These are phyloP conservation scores for Cryoendolithus antarcticus DNA, from an alignment of 2,329 filamentous ascomycete genomes.

Conservation along the genomic window DNA sequence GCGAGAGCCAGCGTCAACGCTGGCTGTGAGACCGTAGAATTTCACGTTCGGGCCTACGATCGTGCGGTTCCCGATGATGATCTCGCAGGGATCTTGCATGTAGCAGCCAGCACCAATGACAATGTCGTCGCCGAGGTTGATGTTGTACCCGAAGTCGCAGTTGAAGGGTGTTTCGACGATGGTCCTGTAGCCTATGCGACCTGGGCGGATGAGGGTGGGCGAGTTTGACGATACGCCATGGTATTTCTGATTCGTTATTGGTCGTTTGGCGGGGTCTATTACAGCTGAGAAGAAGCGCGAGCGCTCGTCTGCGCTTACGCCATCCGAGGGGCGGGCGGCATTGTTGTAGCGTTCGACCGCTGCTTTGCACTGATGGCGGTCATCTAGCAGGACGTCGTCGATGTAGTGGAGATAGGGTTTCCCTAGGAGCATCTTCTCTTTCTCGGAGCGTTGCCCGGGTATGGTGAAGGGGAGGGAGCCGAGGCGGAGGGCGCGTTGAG, in stretches of 20 bases:
- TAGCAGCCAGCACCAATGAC: conserved; percentile 72
- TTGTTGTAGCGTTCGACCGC: conserved; percentile 82
- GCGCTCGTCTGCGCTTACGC: conserved; percentile 52
- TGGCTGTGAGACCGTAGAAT: conserved; percentile 64
- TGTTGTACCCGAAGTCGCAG: conserved; percentile 94
- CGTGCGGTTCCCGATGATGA: conserved; percentile 67
- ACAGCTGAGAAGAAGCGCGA: conserved; percentile 60
- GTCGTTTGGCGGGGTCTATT: conserved; percentile 46
- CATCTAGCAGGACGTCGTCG: conserved; percentile 57
- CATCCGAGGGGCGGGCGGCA: conserved; percentile 60
- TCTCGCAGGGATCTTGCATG: conserved; percentile 73
- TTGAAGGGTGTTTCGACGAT: conserved; percentile 78
- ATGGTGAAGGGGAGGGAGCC: conserved; percentile 37
- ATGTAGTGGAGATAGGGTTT: conserved; percentile 70
- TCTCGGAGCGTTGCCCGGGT: conserved; percentile 42
- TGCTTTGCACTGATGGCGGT: conserved; percentile 69
- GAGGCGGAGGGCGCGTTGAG: conserved; percentile 22
- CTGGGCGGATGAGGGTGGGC: not conserved
- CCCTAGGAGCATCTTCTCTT: conserved; percentile 79
- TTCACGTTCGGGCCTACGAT: conserved; percentile 68
- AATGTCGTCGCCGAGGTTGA: conserved; percentile 74
- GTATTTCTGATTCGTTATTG: conserved; percentile 34
- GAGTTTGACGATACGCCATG: conserved; percentile 22
- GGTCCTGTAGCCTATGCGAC: conserved; percentile 56
- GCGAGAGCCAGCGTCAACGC: conserved; percentile 59